Base-by-base conservation (phyloP, 768 basidiomycete species). In the Pleurotus djamor region DNA sequence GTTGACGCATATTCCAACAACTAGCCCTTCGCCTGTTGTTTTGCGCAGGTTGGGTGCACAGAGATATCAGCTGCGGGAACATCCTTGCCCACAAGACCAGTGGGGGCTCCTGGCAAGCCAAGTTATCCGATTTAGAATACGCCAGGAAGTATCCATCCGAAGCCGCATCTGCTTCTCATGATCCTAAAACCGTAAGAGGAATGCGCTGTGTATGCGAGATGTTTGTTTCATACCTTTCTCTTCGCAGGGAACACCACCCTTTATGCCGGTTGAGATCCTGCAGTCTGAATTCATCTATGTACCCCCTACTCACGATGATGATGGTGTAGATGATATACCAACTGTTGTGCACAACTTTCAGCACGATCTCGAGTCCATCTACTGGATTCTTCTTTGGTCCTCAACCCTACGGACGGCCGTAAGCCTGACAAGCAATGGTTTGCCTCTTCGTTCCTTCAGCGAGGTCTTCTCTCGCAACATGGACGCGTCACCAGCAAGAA, bases 61-160 rank as follows among this genome's bases (percentile, higher is more conserved):
- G 52, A 54, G 52, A 54, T 54, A 54, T 54, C 28, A 54, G 52
- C 35, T 34, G 14, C 21, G 52, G 52, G 3, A 54, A 54, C 52
- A 34, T 54, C 35, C 33, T 54, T 14, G 52, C 52, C 21, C 48
- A 38, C 35, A 13, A 7, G 13, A 36, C 12, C 34, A 3, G 35
- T 21, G 17, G 14, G 52, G 4, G 52, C 6, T 4, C 5, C 2
- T 37, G 5, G 41, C 35, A 37, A 16, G 52, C 52, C 0, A 55
- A 43, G n/a, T 36, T 37, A 38, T 55, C 52, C 13, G 52, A 55
- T 28, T 36, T 55, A 2, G 52, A 55, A 36, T 55, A 38, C n/a
- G 33, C 52, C 9, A 13, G 17, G 33, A n/a, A 32, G 41, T 55
- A 49, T 17, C 38, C 38, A 28, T 28, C 21, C 21, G 21, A 28